phyloP scores from a whole-genome alignment of 1,139 yeast species.

The Nakaseomyces delphensis region DNA sequence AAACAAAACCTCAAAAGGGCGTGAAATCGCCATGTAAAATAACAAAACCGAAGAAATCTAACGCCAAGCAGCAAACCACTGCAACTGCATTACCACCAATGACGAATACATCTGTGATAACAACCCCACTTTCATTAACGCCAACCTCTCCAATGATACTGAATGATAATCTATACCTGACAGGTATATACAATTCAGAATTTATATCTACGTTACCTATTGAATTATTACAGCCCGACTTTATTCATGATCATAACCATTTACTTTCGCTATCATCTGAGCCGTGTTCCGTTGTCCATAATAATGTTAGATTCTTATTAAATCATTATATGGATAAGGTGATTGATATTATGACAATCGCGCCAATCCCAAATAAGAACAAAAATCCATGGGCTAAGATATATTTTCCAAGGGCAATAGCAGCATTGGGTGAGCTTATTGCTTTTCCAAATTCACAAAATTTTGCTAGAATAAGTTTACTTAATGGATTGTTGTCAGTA shows the following conservation, averaged over 20 bases:
- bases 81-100: not conserved
- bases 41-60: constrained; percentile 1
- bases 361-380: constrained; percentile 44
- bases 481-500: constrained; percentile 75
- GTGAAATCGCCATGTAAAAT: constrained; percentile 1
- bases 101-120: not conserved
- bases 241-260: constrained; percentile 2
- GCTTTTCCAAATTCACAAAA: constrained; percentile 67
- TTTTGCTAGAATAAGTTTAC: constrained; percentile 59
- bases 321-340: constrained; percentile 72
- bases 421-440: constrained; percentile 68
- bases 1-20: not conserved
- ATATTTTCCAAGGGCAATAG: constrained; percentile 71
- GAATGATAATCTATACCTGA: not conserved
- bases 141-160: constrained; percentile 4
- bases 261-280: not conserved
- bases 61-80: not conserved
- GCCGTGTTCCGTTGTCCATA: constrained; percentile 37
- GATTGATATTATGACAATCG: constrained; percentile 82
- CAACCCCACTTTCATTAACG: not conserved
- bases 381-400: constrained; percentile 85
- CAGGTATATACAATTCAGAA: not conserved
- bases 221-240: constrained; percentile 2
- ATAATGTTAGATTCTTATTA: constrained; percentile 58
- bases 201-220: constrained; percentile 1